Evolutionary conservation across 495 filamentous ascomycete genomes (phyloP).

Genomic region (Trichoderma parareesei): DNA sequence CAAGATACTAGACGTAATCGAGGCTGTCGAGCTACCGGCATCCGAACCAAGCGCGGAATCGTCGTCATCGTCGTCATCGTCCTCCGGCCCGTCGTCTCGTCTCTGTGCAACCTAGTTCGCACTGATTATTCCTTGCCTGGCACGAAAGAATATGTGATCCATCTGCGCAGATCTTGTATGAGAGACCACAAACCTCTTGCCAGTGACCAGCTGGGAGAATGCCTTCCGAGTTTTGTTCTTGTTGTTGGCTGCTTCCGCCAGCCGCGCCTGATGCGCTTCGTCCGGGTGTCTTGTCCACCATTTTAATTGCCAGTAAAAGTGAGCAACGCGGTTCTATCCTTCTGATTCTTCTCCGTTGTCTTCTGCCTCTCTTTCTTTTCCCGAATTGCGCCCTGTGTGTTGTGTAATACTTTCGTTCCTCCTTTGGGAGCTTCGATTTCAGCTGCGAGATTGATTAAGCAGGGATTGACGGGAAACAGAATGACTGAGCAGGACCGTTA

Average conservation of each 20-base stretch:
- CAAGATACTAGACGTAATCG: slow-evolving; percentile 34
- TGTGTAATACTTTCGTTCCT: no score
- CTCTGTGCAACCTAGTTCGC: neutral
- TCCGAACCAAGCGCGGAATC: slow-evolving; percentile 32
- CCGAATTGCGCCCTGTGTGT: no score
- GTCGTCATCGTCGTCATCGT: slow-evolving; percentile 20
- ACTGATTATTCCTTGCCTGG: neutral
- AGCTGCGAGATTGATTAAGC: no score
- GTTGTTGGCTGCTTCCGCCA: neutral
- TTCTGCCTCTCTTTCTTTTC: neutral
- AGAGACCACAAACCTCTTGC: slow-evolving; percentile 1
- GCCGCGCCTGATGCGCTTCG: neutral
- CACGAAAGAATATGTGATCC: neutral
- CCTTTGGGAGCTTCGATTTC: no score
- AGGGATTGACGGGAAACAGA: no score
- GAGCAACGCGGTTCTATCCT: neutral
- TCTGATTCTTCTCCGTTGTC: neutral
- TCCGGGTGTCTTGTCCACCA: neutral
- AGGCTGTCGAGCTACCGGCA: slow-evolving; percentile 30
- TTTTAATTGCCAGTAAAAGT: neutral
- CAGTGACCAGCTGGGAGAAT: slow-evolving; percentile 10
- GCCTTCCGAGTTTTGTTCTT: neutral
- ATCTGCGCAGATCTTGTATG: neutral
- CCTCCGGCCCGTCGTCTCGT: neutral
- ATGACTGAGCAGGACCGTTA: no score